Evolutionary conservation across 2,329 filamentous ascomycete species (phyloP).

Genomic region (Ceratocystiopsis brevicomis): DNA sequence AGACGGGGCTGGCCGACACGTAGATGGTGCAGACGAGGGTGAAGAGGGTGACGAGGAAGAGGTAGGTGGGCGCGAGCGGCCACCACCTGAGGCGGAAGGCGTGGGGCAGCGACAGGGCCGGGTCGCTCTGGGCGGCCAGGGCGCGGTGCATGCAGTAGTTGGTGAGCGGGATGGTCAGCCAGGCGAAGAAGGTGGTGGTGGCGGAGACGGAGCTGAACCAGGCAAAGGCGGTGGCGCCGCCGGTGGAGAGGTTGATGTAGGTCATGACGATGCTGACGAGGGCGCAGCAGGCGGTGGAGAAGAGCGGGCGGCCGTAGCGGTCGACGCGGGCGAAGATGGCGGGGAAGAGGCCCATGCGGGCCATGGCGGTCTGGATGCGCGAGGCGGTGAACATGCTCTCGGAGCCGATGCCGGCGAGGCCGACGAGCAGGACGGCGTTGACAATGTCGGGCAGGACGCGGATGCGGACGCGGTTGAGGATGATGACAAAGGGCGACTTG

Average conservation of each 20-base stretch:
- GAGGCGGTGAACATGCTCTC: constrained; percentile 83
- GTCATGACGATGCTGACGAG: constrained; percentile 44
- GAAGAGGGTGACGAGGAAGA: constrained; percentile 58
- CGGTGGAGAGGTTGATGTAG: constrained; percentile 17
- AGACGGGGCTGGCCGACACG: constrained; percentile 45
- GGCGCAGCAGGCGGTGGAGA: constrained; percentile 47
- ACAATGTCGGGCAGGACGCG: constrained; percentile 67
- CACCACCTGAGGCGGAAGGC: constrained; percentile 58
- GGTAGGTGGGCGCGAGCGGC: constrained; percentile 58
- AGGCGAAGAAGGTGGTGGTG: constrained; percentile 58
- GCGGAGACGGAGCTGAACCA: constrained; percentile 67
- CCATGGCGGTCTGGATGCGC: constrained; percentile 71
- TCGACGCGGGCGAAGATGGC: constrained; percentile 63
- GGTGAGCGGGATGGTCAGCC: constrained; percentile 69
- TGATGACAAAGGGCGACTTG: constrained; percentile 84
- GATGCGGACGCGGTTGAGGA: constrained; percentile 71
- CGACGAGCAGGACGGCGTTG: constrained; percentile 86
- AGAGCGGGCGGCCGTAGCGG: constrained; percentile 57
- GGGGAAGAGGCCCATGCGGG: constrained; percentile 72
- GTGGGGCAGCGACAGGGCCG: constrained; percentile 64
- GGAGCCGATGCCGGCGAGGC: constrained; percentile 80
- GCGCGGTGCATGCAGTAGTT: constrained; percentile 80
- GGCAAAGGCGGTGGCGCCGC: constrained; percentile 46
- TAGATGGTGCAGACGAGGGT: constrained; percentile 81
- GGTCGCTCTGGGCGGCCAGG: constrained; percentile 53